phyloP scores from a whole-genome alignment of 768 basidiomycete species.

The Crassisporium funariophilum region DNA sequence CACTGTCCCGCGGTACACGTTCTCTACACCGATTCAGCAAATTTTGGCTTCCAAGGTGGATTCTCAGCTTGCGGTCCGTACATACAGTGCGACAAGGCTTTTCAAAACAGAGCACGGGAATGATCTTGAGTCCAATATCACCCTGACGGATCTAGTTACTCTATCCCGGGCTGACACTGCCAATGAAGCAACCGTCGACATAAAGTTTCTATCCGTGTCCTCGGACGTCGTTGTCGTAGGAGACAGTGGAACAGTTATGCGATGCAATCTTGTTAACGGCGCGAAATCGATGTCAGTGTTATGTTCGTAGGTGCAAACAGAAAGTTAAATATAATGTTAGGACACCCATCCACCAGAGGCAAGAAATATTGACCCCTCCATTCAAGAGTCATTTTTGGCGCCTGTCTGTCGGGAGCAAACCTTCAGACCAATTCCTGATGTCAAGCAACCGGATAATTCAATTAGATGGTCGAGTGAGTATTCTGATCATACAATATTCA shows the following conservation, averaged over 20 bases:
- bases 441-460: slow-evolving; percentile 44
- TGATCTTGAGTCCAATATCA: slow-evolving; percentile 5
- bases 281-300: slow-evolving; percentile 43
- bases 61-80: slow-evolving; percentile 26
- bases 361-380: not conserved
- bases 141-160: slow-evolving; percentile 32
- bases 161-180: slow-evolving; percentile 44
- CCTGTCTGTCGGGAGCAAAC: slow-evolving; percentile 38
- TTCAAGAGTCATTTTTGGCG: slow-evolving; percentile 52
- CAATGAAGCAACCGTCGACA: slow-evolving; percentile 46
- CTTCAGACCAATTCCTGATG: slow-evolving; percentile 45
- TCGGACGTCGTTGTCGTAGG: slow-evolving; percentile 48
- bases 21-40: slow-evolving; percentile 72
- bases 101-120: slow-evolving; percentile 24
- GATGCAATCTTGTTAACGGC: slow-evolving; percentile 39
- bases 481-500: not conserved
- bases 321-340: not conserved
- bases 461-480: slow-evolving; percentile 61
- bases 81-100: slow-evolving; percentile 22
- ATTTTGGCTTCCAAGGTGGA: slow-evolving; percentile 39
- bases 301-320: not conserved
- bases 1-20: slow-evolving; percentile 43
- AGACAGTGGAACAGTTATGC: slow-evolving; percentile 53
- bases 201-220: slow-evolving; percentile 37
- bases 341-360: slow-evolving; percentile 19